These are phyloP conservation scores for Dipsacomyces acuminosporus DNA, from an alignment of 371 early-diverging fungal genomes.

Conservation along the genomic window DNA sequence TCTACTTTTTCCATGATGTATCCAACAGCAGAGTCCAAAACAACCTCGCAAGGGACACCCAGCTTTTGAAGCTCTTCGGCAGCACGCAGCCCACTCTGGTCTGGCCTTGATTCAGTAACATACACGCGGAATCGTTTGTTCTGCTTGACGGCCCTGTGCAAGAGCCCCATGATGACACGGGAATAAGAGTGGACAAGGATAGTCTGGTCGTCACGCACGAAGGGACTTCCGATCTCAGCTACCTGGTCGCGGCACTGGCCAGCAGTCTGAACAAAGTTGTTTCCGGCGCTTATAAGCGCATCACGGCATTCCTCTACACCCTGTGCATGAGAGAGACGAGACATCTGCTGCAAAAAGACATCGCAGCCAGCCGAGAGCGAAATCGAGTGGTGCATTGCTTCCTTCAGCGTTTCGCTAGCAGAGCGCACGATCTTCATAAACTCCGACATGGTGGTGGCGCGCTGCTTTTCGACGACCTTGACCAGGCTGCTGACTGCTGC, in stretches of 20 bases:
- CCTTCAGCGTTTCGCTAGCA: slow-evolving; percentile 62
- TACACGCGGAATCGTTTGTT: slow-evolving; percentile 84
- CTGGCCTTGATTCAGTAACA: slow-evolving; percentile 80
- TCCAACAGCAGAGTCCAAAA: slow-evolving; percentile 90
- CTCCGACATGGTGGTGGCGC: slow-evolving; percentile 82
- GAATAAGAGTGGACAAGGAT: slow-evolving; percentile 95
- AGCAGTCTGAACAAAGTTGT: slow-evolving; percentile 70
- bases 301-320: slow-evolving; percentile 77
- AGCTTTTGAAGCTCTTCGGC: slow-evolving; percentile 65
- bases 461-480: slow-evolving; percentile 58
- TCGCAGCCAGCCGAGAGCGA: slow-evolving; percentile 85
- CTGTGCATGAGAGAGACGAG: slow-evolving; percentile 58
- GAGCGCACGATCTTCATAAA: slow-evolving; percentile 72
- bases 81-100: slow-evolving; percentile 63
- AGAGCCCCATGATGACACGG: slow-evolving; percentile 81
- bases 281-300: slow-evolving; percentile 65
- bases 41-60: slow-evolving; percentile 81
- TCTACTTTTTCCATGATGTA: slow-evolving; percentile 91
- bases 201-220: slow-evolving; percentile 82
- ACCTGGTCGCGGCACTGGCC: slow-evolving; percentile 66
- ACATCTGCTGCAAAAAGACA: slow-evolving; percentile 76
- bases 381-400: slow-evolving; percentile 56
- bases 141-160: slow-evolving; percentile 70
- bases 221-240: slow-evolving; percentile 78
- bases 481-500: slow-evolving; percentile 80